A percentile compares a stretch with the other conserved stretches of the same genome.
phyloP scores from a whole-genome alignment of 306 rosid species.

The Sesbania bispinosa region DNA sequence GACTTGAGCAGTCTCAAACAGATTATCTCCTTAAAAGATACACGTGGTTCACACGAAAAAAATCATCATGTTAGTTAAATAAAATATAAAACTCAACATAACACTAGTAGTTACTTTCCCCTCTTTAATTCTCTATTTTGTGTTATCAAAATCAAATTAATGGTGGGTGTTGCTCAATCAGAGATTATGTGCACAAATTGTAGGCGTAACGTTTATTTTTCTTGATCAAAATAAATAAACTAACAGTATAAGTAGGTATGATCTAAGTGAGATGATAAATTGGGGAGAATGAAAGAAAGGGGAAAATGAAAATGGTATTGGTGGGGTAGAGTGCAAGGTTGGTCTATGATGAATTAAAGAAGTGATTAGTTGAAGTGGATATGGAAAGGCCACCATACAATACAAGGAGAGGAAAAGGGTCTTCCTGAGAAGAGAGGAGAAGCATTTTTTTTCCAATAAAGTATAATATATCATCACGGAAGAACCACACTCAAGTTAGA shows the following conservation, averaged over 20 bases:
- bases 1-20: no score
- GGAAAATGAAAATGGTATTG: slow-evolving; percentile 17
- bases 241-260: background rate
- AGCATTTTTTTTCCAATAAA: slow-evolving; percentile 31
- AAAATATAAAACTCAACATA: no score
- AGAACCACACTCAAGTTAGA: slow-evolving; percentile 24
- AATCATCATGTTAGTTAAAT: no score
- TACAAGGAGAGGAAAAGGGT: background rate
- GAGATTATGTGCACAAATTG: background rate
- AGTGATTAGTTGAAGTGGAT: slow-evolving; percentile 47
- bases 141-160: background rate
- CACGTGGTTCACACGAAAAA: no score
- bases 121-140: background rate
- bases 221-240: slow-evolving; percentile 7
- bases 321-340: slow-evolving; percentile 59
- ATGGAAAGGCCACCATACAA: slow-evolving; percentile 60
- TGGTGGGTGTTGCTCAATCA: background rate
- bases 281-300: slow-evolving; percentile 4
- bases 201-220: background rate
- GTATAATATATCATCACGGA: slow-evolving; percentile 10
- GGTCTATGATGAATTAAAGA: slow-evolving; percentile 30
- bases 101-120: background rate
- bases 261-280: slow-evolving; percentile 24
- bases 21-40: no score
- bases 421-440: slow-evolving; percentile 25